Evolutionary conservation across 2,329 filamentous ascomycete genomes (phyloP), one percentile per base, ranked within the genome.

Genomic region (Emergomyces orientalis): DNA sequence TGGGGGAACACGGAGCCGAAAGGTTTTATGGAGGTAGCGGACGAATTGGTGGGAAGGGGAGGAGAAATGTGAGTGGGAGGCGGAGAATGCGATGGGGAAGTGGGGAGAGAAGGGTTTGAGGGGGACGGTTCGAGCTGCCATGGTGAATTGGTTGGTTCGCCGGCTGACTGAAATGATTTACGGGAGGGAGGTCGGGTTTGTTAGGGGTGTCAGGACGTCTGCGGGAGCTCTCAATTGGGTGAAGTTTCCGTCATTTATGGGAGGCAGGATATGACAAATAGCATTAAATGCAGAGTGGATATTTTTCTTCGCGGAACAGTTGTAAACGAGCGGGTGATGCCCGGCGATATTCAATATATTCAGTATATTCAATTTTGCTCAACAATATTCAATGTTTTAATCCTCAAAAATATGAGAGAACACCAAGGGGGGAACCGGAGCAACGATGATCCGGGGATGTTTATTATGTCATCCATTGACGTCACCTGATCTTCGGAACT

Each of bases 1-100:
- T 30, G 81, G 72, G 2, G 92, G 92, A 34, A 87, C 74, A 3
- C 72, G 65, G 39, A 85, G 56, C 11, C 69, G 52, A 71, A 78
- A 54, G 66, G 73, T 70, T 67, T 74, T 73, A 69, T 81, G 79
- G 34, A 81, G 70, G 32, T 67, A 71, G 68, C 80, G 76, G 60
- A 75, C 65, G 63, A 69, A 75, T 71, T 73, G 72, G 37, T 65
- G 70, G 49, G 71, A 67, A 45, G 70, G 63, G 17, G 32, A 17
- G 34, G 9, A 34, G 60, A 75, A 66, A 63, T 69, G 75, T 70
- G 72, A 71, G 37, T 64, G 69, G 51, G 71, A 68, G 54, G 70
- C 63, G 19, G 63, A 66, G 27, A 70, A 62, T 5, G 69, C 65
- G 41, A 69, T 69, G 17, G 63, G 63, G 19, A 65, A 17, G 56